phyloP scores from a whole-genome alignment of 371 early-diverging fungal species.

The Mortierella polycephala region DNA sequence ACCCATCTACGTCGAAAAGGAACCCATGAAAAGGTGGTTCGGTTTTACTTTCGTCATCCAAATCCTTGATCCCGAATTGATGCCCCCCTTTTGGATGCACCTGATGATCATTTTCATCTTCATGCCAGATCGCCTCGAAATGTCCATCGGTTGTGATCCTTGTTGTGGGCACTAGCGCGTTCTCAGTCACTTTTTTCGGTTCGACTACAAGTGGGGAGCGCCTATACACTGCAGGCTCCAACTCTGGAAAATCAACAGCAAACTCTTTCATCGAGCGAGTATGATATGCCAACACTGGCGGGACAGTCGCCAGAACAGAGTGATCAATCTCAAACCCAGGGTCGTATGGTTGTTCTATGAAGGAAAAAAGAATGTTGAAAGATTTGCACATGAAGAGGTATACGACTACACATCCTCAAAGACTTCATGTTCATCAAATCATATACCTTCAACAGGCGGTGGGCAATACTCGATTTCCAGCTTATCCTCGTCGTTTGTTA shows the following conservation, averaged over 20 bases:
- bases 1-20: constrained; percentile 29
- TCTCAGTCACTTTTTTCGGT: not conserved
- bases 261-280: constrained; percentile 3
- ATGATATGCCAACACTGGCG: constrained; percentile 30
- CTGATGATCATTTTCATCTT: constrained; percentile 15
- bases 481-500: constrained; percentile 36
- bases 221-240: constrained; percentile 12
- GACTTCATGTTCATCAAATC: not conserved
- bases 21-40: constrained; percentile 50
- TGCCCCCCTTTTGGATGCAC: constrained; percentile 18
- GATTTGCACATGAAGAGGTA: not conserved
- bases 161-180: constrained; percentile 14
- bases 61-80: constrained; percentile 38
- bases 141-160: constrained; percentile 19
- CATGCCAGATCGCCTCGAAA: constrained; percentile 24
- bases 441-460: constrained; percentile 35
- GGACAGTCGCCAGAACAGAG: constrained; percentile 17
- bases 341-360: constrained; percentile 42
- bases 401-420: not conserved
- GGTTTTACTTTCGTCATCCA: constrained; percentile 23
- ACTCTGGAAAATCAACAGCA: constrained; percentile 15
- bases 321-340: constrained; percentile 33
- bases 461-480: constrained; percentile 48
- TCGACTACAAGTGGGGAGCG: constrained; percentile 3
- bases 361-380: not conserved